A percentile compares a stretch with the other conserved stretches of the same genome.
Evolutionary conservation across 768 basidiomycete species (phyloP).

Genomic region (Serpula lacrymans): DNA sequence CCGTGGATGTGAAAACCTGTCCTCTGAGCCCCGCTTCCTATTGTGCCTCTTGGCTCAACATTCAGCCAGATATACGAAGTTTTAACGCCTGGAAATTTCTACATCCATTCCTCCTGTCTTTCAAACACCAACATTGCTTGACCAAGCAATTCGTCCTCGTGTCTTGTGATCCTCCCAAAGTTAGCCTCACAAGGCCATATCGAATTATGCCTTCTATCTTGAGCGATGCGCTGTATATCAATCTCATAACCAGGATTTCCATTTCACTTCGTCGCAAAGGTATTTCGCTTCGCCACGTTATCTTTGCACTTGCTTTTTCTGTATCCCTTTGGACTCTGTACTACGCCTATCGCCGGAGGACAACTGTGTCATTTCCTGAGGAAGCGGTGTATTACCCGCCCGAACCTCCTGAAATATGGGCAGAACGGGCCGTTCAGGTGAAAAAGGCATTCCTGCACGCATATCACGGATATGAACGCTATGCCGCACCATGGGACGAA

Average conservation of each 20-base stretch:
- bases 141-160: no score
- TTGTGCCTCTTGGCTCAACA: no score
- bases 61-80: no score
- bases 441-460: conserved; percentile 64
- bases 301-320: conserved; percentile 10
- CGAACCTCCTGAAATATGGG: conserved; percentile 42
- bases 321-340: conserved; percentile 17
- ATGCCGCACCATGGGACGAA: conserved; percentile 65
- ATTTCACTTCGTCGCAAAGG: conserved; percentile 10
- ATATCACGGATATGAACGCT: conserved; percentile 59
- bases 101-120: no score
- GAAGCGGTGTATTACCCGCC: conserved; percentile 15
- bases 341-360: conserved; percentile 3
- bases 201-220: no score
- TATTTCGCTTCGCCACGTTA: conserved; percentile 22
- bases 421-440: conserved; percentile 50
- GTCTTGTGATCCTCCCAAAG: no score
- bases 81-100: no score
- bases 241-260: conserved; percentile 1
- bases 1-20: no score
- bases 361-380: conserved; percentile 1
- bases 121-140: no score
- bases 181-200: no score
- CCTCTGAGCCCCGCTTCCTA: no score
- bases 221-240: no score